A percentile compares a stretch with the other conserved stretches of the same genome.
These are phyloP conservation scores for Arbutus unedo DNA, from an alignment of 148 eudicot species.

Conservation along the genomic window DNA sequence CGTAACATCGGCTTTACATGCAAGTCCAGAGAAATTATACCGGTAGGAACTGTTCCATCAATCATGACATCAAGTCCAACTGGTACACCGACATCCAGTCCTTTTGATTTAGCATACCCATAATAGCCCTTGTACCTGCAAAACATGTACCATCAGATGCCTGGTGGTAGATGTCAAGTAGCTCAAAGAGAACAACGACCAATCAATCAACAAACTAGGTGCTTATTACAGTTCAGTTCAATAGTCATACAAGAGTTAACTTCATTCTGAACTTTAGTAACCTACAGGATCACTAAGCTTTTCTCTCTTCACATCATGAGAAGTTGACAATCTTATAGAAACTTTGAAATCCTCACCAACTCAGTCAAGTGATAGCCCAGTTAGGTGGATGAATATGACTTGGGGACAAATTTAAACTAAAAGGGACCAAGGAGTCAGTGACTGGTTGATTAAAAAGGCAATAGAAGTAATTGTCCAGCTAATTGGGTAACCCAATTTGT, in stretches of 20 bases:
- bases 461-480: not conserved
- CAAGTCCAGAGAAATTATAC: conserved; percentile 25
- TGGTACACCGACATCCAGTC: conserved; percentile 62
- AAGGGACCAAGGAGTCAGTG: no score
- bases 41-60: conserved; percentile 97
- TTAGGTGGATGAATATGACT: not conserved
- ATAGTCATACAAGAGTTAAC: not conserved
- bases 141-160: conserved; percentile 15
- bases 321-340: not conserved
- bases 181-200: not conserved
- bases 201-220: conserved; percentile 3
- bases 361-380: not conserved
- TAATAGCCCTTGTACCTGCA: conserved; percentile 84
- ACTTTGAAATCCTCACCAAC: not conserved
- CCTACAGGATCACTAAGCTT: no score
- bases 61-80: conserved; percentile 88
- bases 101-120: conserved; percentile 76
- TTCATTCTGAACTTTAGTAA: no score
- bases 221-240: not conserved
- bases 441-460: not conserved
- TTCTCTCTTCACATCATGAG: not conserved
- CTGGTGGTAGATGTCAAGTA: not conserved
- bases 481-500: not conserved
- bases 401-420: not conserved
- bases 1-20: not conserved